Evolutionary conservation across 2,329 filamentous ascomycete genomes (phyloP).

Genomic region (Stachybotrys elegans): DNA sequence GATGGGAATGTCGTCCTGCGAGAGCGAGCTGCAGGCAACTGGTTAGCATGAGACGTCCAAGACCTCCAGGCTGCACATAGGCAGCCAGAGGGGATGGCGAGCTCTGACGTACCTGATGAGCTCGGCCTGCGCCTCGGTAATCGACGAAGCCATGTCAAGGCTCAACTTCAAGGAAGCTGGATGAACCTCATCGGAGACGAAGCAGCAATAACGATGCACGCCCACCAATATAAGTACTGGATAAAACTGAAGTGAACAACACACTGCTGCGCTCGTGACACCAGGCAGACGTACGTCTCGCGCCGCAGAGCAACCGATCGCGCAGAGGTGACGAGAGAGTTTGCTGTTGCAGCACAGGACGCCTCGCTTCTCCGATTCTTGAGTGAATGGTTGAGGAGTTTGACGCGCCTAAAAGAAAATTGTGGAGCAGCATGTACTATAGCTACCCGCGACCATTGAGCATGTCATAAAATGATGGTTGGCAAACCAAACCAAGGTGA

Average conservation of each 20-base stretch:
- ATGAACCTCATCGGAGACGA: not conserved
- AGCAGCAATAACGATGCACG: too few relatives aligned
- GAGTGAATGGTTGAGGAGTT: slow-evolving; percentile 2
- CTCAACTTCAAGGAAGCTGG: not conserved
- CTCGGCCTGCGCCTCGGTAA: slow-evolving; percentile 50
- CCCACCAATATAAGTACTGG: too few relatives aligned
- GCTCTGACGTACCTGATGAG: slow-evolving; percentile 46
- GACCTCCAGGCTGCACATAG: not conserved
- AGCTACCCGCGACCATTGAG: too few relatives aligned
- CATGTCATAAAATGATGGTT: too few relatives aligned
- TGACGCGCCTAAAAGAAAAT: slow-evolving; percentile 3
- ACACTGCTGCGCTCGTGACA: too few relatives aligned
- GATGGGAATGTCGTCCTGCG: slow-evolving; percentile 83
- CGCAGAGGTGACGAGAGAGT: too few relatives aligned
- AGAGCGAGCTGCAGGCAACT: slow-evolving; percentile 56
- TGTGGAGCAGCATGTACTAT: not conserved
- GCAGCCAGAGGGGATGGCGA: slow-evolving; percentile 3
- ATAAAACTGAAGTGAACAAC: too few relatives aligned
- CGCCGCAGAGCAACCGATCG: too few relatives aligned
- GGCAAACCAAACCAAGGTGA: too few relatives aligned
- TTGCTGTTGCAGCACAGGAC: too few relatives aligned
- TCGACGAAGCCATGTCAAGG: slow-evolving; percentile 30
- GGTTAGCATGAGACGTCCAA: not conserved
- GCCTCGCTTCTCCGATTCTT: too few relatives aligned
- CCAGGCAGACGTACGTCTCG: too few relatives aligned